Conservation (phyloP, 306 rosid species). For the Acacia crassicarpa region DNA sequence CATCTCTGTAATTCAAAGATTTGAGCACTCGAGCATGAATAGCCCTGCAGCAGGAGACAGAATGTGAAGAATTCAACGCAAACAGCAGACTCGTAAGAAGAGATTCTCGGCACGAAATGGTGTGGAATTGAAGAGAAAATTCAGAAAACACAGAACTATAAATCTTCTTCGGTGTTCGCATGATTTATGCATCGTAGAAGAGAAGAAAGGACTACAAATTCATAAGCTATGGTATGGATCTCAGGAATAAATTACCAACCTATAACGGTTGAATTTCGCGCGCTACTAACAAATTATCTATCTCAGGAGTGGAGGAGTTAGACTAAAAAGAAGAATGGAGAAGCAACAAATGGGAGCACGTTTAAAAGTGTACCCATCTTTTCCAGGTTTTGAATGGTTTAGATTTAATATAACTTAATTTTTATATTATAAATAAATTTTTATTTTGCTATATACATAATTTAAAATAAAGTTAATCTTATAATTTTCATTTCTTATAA, state of each 20-base stretch:
- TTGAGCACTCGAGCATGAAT: conserved; percentile 70
- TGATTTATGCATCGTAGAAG: background rate
- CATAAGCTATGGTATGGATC: background rate
- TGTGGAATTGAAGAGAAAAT: conserved; percentile 20
- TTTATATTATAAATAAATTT: too few relatives aligned
- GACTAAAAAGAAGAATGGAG: background rate
- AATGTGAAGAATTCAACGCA: conserved; percentile 52
- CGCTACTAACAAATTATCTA: background rate
- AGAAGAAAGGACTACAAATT: background rate
- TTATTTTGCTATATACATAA: too few relatives aligned
- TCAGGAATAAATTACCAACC: conserved; percentile 10
- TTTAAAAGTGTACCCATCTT: too few relatives aligned
- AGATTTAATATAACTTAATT: too few relatives aligned
- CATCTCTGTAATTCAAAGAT: conserved; percentile 58
- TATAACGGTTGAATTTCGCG: conserved; percentile 1
- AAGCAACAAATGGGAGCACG: too few relatives aligned
- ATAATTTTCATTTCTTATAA: too few relatives aligned
- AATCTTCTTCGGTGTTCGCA: background rate
- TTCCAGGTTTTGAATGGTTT: too few relatives aligned
- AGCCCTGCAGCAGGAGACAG: conserved; percentile 44
- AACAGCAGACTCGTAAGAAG: conserved; percentile 47
- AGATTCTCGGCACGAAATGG: conserved; percentile 36
- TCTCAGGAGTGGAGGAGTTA: background rate
- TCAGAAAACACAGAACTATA: conserved; percentile 7
- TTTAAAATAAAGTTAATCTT: too few relatives aligned